Evolutionary conservation across 805 yeast genomes (phyloP), one percentile per base, ranked within the genome.

Genomic region (Lipomyces chichibuensis): DNA sequence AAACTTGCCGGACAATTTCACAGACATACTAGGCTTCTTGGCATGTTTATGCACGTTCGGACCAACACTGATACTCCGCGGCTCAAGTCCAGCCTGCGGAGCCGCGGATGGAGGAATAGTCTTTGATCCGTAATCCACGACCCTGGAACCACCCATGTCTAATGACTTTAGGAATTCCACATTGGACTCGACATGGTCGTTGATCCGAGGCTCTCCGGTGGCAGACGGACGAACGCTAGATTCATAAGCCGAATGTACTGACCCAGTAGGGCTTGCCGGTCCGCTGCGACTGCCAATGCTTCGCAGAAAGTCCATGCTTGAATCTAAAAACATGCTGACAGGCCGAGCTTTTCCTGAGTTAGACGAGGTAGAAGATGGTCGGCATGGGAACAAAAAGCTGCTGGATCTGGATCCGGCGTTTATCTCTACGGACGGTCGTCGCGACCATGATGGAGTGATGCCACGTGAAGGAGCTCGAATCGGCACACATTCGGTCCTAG

Each of bases 141-240:
- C 27, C 27, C 35, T 62, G n/a, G 71, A 69, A 17, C 63, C 67
- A 39, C 71, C 72, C 27, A 67, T 69, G 57, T 68, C 71, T n/a
- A 69, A 57, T 3, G 68, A 52, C 37, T 68, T 65, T 43, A 69
- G 54, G 51, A 69, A 69, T 20, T 69, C 71, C 17, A 69, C 37
- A 52, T 64, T 64, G 11, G 69, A 68, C 39, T 69, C 71, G 33
- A 67, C 69, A 49, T 69, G 71, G 43, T 68, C 72, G 6, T 66
- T 68, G n/a, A 43, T 32, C 39, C 68, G 65, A 35, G 71, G 65
- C 32, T 56, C 65, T 3, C 71, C 71, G 5, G 71, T 69, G 33
- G 53, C 32, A 8, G 57, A 35, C 11, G 65, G 53, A 32, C 49
- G 49, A n/a, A 68, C 23, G 51, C 56, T 33, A 35, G 60, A 64